Conservation (phyloP, 2,329 filamentous ascomycete genomes). For the Ophiostoma australiae region DNA sequence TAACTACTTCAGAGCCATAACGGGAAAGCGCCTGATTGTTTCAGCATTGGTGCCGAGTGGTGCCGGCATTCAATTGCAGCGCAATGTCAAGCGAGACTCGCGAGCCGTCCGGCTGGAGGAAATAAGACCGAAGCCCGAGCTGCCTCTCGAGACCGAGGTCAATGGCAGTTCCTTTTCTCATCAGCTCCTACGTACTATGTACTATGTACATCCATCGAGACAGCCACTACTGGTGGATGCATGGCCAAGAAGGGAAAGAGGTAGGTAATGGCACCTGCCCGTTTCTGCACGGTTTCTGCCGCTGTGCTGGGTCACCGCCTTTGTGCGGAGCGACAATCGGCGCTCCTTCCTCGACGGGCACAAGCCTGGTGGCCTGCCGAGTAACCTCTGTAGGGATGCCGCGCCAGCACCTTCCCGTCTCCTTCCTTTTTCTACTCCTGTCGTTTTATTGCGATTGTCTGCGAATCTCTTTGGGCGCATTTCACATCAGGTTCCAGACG, state of each 20-base stretch:
- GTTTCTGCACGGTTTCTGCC: conserved; percentile 14
- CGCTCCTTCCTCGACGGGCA: background rate
- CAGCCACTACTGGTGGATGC: background rate
- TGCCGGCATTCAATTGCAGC: background rate
- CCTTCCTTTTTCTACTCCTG: conserved; percentile 1
- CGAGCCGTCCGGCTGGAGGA: background rate
- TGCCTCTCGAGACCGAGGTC: background rate
- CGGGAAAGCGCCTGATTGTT: too few species aligned
- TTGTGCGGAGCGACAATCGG: conserved; percentile 4
- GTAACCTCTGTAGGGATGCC: too few species aligned
- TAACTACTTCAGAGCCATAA: background rate
- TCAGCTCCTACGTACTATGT: background rate
- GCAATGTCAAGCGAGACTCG: background rate
- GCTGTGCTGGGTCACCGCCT: background rate
- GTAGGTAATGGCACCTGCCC: conserved; percentile 8
- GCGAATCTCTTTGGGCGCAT: conserved; percentile 9
- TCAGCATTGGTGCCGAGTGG: background rate
- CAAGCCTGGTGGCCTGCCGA: background rate
- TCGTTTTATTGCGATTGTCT: conserved; percentile 6
- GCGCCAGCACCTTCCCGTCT: background rate
- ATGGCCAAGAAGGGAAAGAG: conserved; percentile 5
- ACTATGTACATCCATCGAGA: background rate
- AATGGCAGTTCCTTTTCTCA: background rate
- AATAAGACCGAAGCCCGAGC: conserved; percentile 1
- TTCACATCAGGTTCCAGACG: conserved; percentile 1